Percentiles rank a stretch among this genome's conserved stretches.
Conservation (phyloP, 139 green algal species). For the Pleodorina starrii region DNA sequence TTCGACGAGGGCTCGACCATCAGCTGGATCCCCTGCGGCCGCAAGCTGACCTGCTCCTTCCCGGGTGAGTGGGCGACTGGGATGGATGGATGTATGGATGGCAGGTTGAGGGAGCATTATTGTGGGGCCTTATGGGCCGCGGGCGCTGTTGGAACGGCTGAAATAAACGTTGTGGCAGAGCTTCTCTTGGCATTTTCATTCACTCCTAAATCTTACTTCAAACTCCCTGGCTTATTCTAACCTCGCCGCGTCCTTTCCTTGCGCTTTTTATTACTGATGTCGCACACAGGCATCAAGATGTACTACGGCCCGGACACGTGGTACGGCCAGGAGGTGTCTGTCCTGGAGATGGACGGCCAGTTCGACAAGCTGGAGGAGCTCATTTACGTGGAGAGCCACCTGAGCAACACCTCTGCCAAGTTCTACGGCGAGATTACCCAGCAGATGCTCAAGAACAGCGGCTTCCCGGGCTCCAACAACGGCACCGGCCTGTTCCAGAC, state of each 20-base stretch:
- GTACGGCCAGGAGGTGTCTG: conserved; percentile 86
- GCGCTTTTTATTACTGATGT: background rate
- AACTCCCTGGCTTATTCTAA: no score
- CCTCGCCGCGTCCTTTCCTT: background rate
- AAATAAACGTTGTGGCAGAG: no score
- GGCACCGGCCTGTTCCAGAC: conserved; percentile 99
- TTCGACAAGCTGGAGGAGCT: conserved; percentile 99
- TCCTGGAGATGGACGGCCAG: conserved; percentile 98
- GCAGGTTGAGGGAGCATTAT: no score
- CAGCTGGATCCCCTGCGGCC: conserved; percentile 99
- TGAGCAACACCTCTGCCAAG: conserved; percentile 97
- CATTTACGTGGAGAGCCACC: conserved; percentile 99
- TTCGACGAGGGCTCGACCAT: conserved; percentile 99
- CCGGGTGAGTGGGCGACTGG: conserved; percentile 80
- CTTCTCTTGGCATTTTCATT: no score
- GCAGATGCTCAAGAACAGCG: conserved; percentile 99
- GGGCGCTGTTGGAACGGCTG: no score
- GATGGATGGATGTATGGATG: no score
- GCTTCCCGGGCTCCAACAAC: conserved; percentile 99
- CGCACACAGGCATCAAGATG: conserved; percentile 85
- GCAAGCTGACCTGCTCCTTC: conserved; percentile 99
- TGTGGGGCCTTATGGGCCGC: no score
- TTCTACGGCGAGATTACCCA: conserved; percentile 99
- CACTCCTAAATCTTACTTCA: no score
- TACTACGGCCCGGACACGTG: conserved; percentile 96